phyloP scores from a whole-genome alignment of 2,329 filamentous ascomycete genomes.

The Emmonsiellopsis sp. region DNA sequence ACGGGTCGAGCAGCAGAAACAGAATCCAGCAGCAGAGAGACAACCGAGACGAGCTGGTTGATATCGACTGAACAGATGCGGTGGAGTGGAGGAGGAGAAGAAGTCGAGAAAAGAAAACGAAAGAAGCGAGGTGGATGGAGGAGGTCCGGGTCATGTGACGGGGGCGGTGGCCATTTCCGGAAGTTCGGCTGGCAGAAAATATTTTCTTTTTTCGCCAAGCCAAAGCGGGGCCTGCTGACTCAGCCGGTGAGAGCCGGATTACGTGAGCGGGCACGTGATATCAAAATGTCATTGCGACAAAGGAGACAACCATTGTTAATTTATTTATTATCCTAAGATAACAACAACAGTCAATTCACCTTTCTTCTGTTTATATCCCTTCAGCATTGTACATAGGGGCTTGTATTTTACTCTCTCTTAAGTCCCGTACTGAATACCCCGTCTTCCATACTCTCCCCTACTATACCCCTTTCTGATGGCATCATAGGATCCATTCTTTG shows the following conservation, averaged over 20 bases:
- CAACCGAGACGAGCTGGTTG: background rate
- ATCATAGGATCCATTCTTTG: no score
- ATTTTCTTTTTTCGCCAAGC: background rate
- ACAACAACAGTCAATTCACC: no score
- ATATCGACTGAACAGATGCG: slow-evolving; percentile 10
- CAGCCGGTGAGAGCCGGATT: background rate
- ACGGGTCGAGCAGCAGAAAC: background rate
- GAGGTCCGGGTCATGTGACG: background rate
- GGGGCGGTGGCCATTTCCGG: background rate
- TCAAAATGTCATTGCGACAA: no score
- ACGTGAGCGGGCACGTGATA: no score
- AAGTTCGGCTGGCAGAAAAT: background rate
- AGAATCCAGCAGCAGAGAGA: background rate
- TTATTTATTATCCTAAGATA: no score
- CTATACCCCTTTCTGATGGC: no score
- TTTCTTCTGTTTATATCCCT: no score
- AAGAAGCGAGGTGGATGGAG: background rate
- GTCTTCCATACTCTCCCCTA: no score
- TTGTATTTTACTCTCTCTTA: no score
- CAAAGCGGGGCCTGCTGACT: background rate
- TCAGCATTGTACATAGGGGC: no score
- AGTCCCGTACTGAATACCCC: no score
- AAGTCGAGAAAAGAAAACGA: slow-evolving; percentile 6
- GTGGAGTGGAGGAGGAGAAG: slow-evolving; percentile 13
- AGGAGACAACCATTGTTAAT: no score